Evolutionary conservation across 1,284 basidiomycete genomes (phyloP).

Genomic region (Porodaedalea pini): DNA sequence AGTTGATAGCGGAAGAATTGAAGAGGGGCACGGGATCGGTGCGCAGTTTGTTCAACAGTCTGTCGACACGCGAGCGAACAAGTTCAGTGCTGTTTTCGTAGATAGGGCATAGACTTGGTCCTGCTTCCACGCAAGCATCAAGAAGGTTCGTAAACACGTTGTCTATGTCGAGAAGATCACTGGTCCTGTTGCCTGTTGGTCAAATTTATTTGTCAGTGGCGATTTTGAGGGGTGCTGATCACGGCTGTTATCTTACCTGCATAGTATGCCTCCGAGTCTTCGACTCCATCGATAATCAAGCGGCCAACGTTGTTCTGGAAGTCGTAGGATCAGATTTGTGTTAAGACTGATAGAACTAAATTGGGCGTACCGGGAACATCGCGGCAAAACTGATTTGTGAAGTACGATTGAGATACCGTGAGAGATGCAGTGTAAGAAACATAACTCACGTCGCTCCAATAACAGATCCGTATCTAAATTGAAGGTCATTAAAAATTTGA

Average conservation of each 20-base stretch:
- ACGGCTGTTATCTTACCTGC: slow-evolving; percentile 4
- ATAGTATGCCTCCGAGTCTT: slow-evolving; percentile 8
- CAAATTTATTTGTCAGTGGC: neutral
- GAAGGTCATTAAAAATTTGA: neutral
- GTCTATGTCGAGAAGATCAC: slow-evolving; percentile 23
- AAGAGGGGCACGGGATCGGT: neutral
- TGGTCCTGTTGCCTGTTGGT: slow-evolving; percentile 17
- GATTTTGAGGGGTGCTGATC: neutral
- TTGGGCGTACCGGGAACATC: slow-evolving; percentile 9
- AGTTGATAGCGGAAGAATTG: neutral
- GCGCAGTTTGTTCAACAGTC: neutral
- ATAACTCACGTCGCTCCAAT: slow-evolving; percentile 11
- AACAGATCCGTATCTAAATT: slow-evolving; percentile 5
- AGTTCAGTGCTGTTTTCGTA: slow-evolving; percentile 17
- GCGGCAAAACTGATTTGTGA: neutral
- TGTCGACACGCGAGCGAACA: slow-evolving; percentile 19
- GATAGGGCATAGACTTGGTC: slow-evolving; percentile 19
- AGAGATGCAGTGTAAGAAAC: too few relatives aligned
- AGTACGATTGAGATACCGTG: neutral
- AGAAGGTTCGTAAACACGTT: slow-evolving; percentile 9
- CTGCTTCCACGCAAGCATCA: slow-evolving; percentile 22
- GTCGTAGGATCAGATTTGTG: neutral
- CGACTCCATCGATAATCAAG: slow-evolving; percentile 7
- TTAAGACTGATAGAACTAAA: neutral
- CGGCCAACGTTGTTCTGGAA: slow-evolving; percentile 11